Base-by-base conservation (phyloP, 768 basidiomycete genomes). In the Neoboletus subvelutipes region DNA sequence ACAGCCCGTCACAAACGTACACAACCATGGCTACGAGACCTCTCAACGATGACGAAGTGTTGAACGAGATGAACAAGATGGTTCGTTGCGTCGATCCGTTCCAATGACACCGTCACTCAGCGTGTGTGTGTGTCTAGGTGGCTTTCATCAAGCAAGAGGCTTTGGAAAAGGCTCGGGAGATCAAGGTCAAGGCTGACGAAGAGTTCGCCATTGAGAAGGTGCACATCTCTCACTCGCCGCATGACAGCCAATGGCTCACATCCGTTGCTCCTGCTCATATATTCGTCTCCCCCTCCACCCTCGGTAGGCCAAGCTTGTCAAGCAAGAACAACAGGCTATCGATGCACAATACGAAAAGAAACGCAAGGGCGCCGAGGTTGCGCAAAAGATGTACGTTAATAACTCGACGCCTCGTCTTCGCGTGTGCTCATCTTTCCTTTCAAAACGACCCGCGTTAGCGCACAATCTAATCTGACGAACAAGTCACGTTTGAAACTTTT, bases 171-270 rank as follows among this genome's bases (percentile, higher is more conserved):
- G 95, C 94, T 1, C 80, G 97, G 9, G 97, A 99, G 76, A 94
- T 99, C 59, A 88, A 83, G 61, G 93, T 98, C 58, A 99, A 99
- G 74, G 96, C 97, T 0, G 94, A 99, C 60, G 95, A 98, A 73
- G 96, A 99, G 76, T 98, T 98, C 70, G 90, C 96, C 20, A 98
- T 99, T 63, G 97, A 99, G 73, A 99, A 99, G 84, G 95, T 87
- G 28, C 48, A 1, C 5, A 9, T 45, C n/a, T 17, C 33, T 15
- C 34, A 15, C n/a, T 26, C 34, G 31, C n/a, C 5, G 41, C 8
- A 10, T 20, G 10, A 31, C 46, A 47, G 1, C 45, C 45, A 15
- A 47, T 28, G 12, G 3, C 11, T n/a, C 5, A 9, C 2, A 34
- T 24, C 24, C 22, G 5, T 36, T 18, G n/a, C 20, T n/a, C 22